Base-by-base conservation (phyloP, 2,329 filamentous ascomycete genomes). In the Paramyrothecium roridum region DNA sequence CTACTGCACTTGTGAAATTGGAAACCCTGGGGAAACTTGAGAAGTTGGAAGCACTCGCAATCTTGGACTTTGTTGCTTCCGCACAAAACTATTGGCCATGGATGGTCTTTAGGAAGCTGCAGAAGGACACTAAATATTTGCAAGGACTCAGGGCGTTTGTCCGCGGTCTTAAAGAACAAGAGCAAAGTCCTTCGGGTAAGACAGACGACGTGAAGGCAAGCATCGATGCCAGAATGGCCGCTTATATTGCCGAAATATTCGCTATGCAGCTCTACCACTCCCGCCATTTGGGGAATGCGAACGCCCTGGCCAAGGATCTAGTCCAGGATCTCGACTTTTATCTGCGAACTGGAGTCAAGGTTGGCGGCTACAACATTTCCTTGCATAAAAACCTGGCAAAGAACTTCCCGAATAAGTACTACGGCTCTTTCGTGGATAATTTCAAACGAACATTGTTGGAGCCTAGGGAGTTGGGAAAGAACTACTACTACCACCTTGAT, bases 11-110 rank as follows among this genome's bases (percentile, higher is more conserved):
- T 33, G 82, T 88, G 48, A 81, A 85, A 55, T 77, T 98, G 40
- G 81, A 83, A 19, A 79, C 79, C 12, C 85, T 96, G 57, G 80
- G 82, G 22, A 76, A 82, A 2, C 70, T 93, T 21, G 79, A 88
- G 10, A 79, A 82, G n/a, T 76, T 78, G 34, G 84, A 91, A 59
- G 84, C 87, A 3, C 76, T 92, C 21, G 85, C 89, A 1, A 86
- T 97, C 63, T 79, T 99, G 17, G 87, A 93, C 63, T 98, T 98
- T 69, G 85, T 97, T 40, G 86, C 90, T 2, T 86, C 89, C 3
- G 90, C 93, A 4, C 93, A 97, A 67, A 95, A 96, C 70, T 90
- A 92, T 67, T 98, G 93, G 93, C 89, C 93, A 1, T 96, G 93
- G 91, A 93, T 91, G 1, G 92, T 96, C 55, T 88, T 90, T 55